Percentiles rank a stretch among this genome's conserved stretches.
phyloP scores from a whole-genome alignment of 108 stramenopile genomes.

The Skeletonema grethae region DNA sequence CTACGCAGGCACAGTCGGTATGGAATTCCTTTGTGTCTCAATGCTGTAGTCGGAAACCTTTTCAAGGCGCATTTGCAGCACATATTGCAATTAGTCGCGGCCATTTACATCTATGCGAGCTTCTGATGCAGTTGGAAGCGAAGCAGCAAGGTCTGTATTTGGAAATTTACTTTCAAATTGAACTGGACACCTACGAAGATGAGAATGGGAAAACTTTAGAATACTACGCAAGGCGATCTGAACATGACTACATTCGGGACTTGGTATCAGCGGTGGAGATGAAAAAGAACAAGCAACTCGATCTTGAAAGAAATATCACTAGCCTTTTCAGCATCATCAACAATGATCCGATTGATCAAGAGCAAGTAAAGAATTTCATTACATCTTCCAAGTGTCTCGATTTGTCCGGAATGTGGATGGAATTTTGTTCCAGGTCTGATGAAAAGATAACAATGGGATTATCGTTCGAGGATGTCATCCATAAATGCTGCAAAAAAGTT shows the following conservation, averaged over 20 bases:
- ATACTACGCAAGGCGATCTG: too few relatives aligned
- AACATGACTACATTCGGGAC: too few relatives aligned
- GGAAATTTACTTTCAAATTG: too few relatives aligned
- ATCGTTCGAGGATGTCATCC: too few relatives aligned
- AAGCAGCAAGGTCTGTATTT: not conserved
- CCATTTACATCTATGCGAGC: not conserved
- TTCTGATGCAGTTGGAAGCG: not conserved
- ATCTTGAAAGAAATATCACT: too few relatives aligned
- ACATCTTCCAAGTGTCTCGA: not conserved
- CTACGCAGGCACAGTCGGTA: not conserved
- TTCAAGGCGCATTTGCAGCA: constrained; percentile 5
- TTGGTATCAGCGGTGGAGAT: too few relatives aligned
- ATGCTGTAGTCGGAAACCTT: not conserved
- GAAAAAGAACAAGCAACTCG: too few relatives aligned
- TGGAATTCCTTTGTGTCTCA: not conserved
- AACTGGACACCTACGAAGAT: too few relatives aligned
- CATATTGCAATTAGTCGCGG: constrained; percentile 15
- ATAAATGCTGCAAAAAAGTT: too few relatives aligned
- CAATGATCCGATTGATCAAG: not conserved
- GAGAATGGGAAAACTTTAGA: too few relatives aligned
- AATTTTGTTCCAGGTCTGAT: too few relatives aligned
- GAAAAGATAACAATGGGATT: not conserved
- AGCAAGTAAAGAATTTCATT: not conserved
- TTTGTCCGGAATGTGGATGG: not conserved
- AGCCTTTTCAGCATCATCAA: too few relatives aligned